Base-by-base conservation (phyloP, 371 early-diverging fungal genomes). In the Parasitella parasitica region DNA sequence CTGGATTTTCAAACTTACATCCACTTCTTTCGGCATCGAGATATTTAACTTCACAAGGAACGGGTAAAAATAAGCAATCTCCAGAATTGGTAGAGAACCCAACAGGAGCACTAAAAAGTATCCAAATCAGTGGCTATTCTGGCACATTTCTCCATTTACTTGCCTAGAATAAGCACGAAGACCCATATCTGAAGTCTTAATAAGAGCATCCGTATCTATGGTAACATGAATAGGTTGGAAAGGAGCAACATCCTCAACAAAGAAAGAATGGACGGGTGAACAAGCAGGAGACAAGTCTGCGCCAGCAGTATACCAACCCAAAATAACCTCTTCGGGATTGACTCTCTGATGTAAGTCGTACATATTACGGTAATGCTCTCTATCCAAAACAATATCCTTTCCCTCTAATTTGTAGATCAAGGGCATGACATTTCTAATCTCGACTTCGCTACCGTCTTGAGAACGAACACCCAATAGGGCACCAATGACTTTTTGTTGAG, bases 261-360 rank as follows among this genome's bases (percentile, higher is more conserved):
- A 95, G 75, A 91, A 89, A 66, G 94, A 89, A 73, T 97, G 95
- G 62, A 94, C 86, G 59, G 91, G 83, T 43, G 94, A 89, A 16
- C 88, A 87, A 71, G 91, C 85, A 66, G 89, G 87, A 72, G 89
- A 86, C 69, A 94, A 74, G 54, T 75, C 63, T 32, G 77, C 71
- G 27, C 91, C 92, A 35, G 91, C 88, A 18, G 95, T 88, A 63
- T 97, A 89, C 97, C 97, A 97, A 59, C 97, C 97, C 48, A 97
- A 87, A 66, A 96, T 87, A 52, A 86, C 80, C 74, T 96, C 96
- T 64, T 91, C 89, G n/a, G 94, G 84, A 67, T 94, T 94, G 24
- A 93, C 94, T 61, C 90, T 85, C 73, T 88, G 90, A 74, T 95
- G 94, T 59, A 95, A 86, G 57, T 88, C 87, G 68, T 86, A 89